phyloP scores from a whole-genome alignment of 148 eudicot species.

The Rhododendron henanense region DNA sequence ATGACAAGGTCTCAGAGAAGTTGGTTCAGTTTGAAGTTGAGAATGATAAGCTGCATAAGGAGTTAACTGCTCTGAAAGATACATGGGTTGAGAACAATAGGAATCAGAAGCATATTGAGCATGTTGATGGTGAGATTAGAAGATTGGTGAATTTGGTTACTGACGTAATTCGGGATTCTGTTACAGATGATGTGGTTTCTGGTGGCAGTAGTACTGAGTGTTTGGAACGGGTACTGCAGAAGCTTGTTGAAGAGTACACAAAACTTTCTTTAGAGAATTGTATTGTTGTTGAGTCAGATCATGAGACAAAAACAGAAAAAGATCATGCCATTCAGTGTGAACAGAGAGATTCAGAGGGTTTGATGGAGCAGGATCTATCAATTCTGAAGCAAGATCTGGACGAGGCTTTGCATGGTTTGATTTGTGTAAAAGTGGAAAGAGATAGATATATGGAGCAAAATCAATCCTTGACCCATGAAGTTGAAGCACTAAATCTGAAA shows the following conservation, averaged over 20 bases:
- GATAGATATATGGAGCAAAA: slow-evolving; percentile 41
- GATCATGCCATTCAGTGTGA: slow-evolving; percentile 25
- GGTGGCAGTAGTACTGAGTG: slow-evolving; percentile 34
- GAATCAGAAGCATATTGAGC: slow-evolving; percentile 46
- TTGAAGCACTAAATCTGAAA: slow-evolving; percentile 38
- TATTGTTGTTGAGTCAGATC: slow-evolving; percentile 21
- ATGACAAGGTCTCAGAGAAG: slow-evolving; percentile 41
- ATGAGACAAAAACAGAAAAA: slow-evolving; percentile 17
- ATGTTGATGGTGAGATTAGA: slow-evolving; percentile 34
- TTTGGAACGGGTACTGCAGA: slow-evolving; percentile 52
- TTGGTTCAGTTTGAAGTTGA: slow-evolving; percentile 32
- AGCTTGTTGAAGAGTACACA: slow-evolving; percentile 42
- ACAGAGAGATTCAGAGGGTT: slow-evolving; percentile 25
- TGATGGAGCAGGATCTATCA: slow-evolving; percentile 29
- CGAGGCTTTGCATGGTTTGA: slow-evolving; percentile 46
- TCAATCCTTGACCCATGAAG: slow-evolving; percentile 47
- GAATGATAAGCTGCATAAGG: slow-evolving; percentile 45
- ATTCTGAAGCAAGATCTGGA: slow-evolving; percentile 54
- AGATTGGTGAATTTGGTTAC: slow-evolving; percentile 51
- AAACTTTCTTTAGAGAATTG: slow-evolving; percentile 21
- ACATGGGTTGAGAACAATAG: slow-evolving; percentile 38
- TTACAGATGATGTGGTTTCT: slow-evolving; percentile 34
- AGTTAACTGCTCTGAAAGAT: slow-evolving; percentile 39
- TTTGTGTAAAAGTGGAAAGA: slow-evolving; percentile 53
- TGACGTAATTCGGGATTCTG: slow-evolving; percentile 49